phyloP scores from a whole-genome alignment of 192 early-diverging fungal species.

The Cetraspora pellucida region DNA sequence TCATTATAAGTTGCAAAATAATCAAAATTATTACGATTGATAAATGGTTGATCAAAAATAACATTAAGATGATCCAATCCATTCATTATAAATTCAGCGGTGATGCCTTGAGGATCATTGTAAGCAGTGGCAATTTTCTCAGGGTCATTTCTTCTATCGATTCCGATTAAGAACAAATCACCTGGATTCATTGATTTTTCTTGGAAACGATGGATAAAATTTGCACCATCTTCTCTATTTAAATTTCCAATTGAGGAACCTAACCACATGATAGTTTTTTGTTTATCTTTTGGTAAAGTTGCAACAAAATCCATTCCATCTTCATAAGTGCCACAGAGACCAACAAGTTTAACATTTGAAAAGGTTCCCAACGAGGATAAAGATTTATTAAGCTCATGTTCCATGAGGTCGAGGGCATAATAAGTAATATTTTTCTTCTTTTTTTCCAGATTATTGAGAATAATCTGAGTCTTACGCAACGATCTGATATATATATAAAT shows the following conservation, averaged over 20 bases:
- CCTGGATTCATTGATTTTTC: constrained; percentile 61
- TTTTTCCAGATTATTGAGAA: constrained; percentile 74
- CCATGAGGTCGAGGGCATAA: constrained; percentile 89
- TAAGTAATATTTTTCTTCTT: constrained; percentile 70
- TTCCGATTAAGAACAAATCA: constrained; percentile 82
- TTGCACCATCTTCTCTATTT: constrained; percentile 61
- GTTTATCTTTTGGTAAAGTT: constrained; percentile 49
- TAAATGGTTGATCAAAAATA: constrained; percentile 62
- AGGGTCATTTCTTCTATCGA: constrained; percentile 80
- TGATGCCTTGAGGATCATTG: constrained; percentile 78
- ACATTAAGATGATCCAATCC: constrained; percentile 76
- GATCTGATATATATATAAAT: constrained; percentile 53
- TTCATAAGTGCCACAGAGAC: constrained; percentile 89
- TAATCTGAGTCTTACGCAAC: constrained; percentile 83
- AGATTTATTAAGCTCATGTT: constrained; percentile 72
- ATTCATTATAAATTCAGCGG: constrained; percentile 84
- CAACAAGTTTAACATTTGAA: constrained; percentile 69
- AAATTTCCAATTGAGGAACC: constrained; percentile 90
- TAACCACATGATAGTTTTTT: constrained; percentile 84
- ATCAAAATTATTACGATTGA: constrained; percentile 65
- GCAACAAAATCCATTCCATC: constrained; percentile 73
- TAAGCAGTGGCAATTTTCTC: constrained; percentile 76
- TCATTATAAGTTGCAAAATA: constrained; percentile 79
- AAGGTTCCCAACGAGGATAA: constrained; percentile 69
- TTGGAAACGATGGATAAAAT: constrained; percentile 65